These are phyloP conservation scores for Lachnellula arida DNA, from an alignment of 2,329 filamentous ascomycete species.

Conservation along the genomic window DNA sequence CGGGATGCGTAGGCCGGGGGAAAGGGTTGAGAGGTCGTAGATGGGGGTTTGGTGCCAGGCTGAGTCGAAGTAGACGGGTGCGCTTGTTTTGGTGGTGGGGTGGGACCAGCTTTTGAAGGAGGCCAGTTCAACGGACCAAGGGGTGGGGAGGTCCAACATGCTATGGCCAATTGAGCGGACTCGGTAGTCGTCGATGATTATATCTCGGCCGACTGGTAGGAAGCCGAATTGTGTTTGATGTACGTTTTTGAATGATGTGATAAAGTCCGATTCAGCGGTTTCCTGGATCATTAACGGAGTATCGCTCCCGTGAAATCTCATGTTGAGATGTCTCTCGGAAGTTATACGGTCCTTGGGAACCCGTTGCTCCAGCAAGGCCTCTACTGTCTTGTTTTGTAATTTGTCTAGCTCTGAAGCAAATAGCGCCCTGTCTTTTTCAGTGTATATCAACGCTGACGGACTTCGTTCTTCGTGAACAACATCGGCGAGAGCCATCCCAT, in stretches of 20 bases:
- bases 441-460: constrained; percentile 48
- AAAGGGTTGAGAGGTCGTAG: constrained; percentile 55
- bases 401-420: background rate
- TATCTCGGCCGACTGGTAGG: constrained; percentile 63
- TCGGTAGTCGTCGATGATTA: constrained; percentile 56
- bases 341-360: constrained; percentile 66
- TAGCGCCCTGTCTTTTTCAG: constrained; percentile 26
- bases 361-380: constrained; percentile 49
- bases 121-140: constrained; percentile 57
- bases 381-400: constrained; percentile 1
- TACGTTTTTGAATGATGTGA: constrained; percentile 73
- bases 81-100: constrained; percentile 34
- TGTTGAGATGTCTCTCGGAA: constrained; percentile 88
- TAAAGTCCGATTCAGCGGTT: constrained; percentile 64
- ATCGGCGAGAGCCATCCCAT: constrained; percentile 88
- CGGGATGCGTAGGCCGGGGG: constrained; percentile 23
- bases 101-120: constrained; percentile 66
- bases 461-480: constrained; percentile 85
- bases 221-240: constrained; percentile 91
- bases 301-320: constrained; percentile 84
- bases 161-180: constrained; percentile 68
- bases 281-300: constrained; percentile 83
- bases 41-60: constrained; percentile 62
- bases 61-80: constrained; percentile 58
- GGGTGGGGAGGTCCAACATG: background rate